Conservation (phyloP, 2,329 filamentous ascomycete genomes). For the Trichoderma koningiopsis region DNA sequence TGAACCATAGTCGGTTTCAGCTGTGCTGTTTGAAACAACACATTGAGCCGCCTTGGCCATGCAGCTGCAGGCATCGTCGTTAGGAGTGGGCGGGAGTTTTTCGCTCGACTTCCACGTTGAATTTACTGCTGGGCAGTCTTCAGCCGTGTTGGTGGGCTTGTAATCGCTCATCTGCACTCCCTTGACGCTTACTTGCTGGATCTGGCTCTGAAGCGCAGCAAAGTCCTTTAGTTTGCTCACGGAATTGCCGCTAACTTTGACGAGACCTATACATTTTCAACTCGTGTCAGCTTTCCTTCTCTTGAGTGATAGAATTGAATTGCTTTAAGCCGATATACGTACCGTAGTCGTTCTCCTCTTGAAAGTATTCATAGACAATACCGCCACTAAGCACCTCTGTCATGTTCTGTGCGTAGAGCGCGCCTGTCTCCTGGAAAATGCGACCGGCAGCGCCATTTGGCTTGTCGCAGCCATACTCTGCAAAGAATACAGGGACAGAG, state of each 20-base stretch:
- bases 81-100: conserved; percentile 78
- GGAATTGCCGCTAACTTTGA: conserved; percentile 58
- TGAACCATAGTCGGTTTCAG: conserved; percentile 60
- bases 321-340: conserved; percentile 35
- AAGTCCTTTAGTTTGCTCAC: conserved; percentile 76
- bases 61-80: conserved; percentile 79
- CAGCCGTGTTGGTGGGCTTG: conserved; percentile 68
- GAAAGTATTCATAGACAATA: conserved; percentile 98
- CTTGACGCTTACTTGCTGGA: conserved; percentile 67
- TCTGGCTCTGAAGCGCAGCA: conserved; percentile 67
- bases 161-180: conserved; percentile 69
- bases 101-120: conserved; percentile 65
- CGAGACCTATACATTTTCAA: conserved; percentile 57
- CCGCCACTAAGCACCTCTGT: conserved; percentile 86
- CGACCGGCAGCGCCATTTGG: conserved; percentile 62
- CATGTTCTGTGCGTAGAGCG: conserved; percentile 82
- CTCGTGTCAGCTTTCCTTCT: not conserved
- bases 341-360: conserved; percentile 89
- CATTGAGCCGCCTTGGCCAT: conserved; percentile 68
- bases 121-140: conserved; percentile 69
- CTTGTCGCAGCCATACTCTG: conserved; percentile 95
- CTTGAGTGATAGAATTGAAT: not conserved
- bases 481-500: conserved; percentile 95
- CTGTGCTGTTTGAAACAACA: conserved; percentile 66
- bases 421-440: conserved; percentile 80